phyloP scores from a whole-genome alignment of 1,284 basidiomycete genomes.

The Neolentinus lepideus region DNA sequence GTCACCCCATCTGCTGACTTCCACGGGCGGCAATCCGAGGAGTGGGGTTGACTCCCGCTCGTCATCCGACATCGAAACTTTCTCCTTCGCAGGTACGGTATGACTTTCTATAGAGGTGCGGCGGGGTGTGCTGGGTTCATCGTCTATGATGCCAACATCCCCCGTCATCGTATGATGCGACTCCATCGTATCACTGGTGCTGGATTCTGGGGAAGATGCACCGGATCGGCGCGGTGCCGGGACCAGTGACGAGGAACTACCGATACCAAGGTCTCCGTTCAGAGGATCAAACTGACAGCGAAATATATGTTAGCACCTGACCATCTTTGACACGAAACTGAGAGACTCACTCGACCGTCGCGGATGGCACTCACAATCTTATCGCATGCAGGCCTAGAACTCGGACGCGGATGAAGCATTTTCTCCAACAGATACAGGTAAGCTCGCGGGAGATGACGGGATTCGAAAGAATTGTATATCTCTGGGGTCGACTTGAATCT shows the following conservation, averaged over 20 bases:
- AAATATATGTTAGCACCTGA: background rate
- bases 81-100: background rate
- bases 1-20: constrained; percentile 3
- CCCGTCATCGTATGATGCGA: background rate
- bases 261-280: background rate
- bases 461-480: constrained; percentile 49
- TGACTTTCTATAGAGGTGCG: background rate
- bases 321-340: background rate
- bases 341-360: constrained; percentile 52
- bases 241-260: background rate
- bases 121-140: background rate
- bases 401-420: constrained; percentile 56
- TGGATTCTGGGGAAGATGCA: background rate
- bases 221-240: background rate
- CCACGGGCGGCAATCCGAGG: background rate
- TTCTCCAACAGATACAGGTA: constrained; percentile 68
- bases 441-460: constrained; percentile 60
- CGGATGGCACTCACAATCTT: constrained; percentile 58
- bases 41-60: constrained; percentile 3
- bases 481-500: constrained; percentile 56
- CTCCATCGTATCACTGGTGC: background rate
- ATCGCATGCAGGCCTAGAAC: constrained; percentile 62
- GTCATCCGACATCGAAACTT: background rate
- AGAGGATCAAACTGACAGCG: constrained; percentile 17
- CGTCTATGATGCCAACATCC: background rate